Conservation (phyloP, 805 yeast genomes). For the Saturnispora gosingensis region DNA sequence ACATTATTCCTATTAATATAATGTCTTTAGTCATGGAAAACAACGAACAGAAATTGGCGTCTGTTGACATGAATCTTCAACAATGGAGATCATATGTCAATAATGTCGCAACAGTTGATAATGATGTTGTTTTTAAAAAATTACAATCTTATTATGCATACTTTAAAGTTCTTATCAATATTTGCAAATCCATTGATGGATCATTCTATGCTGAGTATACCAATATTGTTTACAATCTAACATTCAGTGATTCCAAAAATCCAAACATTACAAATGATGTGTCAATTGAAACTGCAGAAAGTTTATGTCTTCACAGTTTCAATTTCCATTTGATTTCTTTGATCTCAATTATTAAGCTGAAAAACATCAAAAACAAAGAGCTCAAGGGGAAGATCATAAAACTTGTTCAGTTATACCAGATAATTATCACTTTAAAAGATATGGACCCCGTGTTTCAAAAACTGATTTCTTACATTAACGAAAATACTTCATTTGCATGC, state of each 20-base stretch:
- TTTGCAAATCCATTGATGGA: constrained; percentile 14
- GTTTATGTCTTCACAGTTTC: constrained; percentile 24
- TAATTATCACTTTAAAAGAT: constrained; percentile 15
- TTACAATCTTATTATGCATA: constrained; percentile 24
- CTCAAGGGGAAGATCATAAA: constrained; percentile 12
- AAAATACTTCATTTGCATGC: constrained; percentile 11
- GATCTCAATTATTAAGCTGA: constrained; percentile 20
- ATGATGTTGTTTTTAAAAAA: constrained; percentile 19
- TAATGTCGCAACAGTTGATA: constrained; percentile 17
- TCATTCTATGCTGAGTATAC: constrained; percentile 17
- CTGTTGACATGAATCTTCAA: constrained; percentile 19
- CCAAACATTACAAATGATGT: constrained; percentile 11
- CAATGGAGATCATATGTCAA: constrained; percentile 21
- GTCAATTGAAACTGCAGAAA: constrained; percentile 19
- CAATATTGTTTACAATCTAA: constrained; percentile 19
- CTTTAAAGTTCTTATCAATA: constrained; percentile 22
- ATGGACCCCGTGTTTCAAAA: constrained; percentile 19
- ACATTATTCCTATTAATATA: constrained; percentile 25
- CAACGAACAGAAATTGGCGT: constrained; percentile 11
- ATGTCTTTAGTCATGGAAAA: constrained; percentile 15
- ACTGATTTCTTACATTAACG: constrained; percentile 16
- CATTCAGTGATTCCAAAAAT: constrained; percentile 13
- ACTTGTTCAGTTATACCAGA: constrained; percentile 20
- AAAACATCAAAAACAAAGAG: constrained; percentile 11
- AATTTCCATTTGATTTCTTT: constrained; percentile 25